Base-by-base conservation (phyloP, 2,329 filamentous ascomycete genomes). In the Hypoxylon sp. region DNA sequence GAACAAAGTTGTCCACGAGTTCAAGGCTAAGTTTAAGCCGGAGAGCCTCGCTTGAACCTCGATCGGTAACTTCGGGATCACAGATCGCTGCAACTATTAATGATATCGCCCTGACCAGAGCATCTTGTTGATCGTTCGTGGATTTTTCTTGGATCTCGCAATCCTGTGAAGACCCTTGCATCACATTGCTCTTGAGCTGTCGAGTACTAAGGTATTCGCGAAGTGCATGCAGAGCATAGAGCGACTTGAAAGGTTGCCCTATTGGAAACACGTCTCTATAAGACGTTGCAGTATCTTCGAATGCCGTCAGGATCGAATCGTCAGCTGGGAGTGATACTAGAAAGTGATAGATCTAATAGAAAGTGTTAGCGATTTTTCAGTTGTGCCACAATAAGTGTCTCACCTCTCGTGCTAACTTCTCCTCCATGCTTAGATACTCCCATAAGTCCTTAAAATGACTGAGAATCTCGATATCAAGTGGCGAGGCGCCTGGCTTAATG, bases 371-470 rank as follows among this genome's bases (percentile, higher is more conserved):
- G 42, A 17, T 5, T 47, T 55, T 17, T 26, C 10, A 57, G 10
- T 48, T 6, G 47, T 19, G 52, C 14, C 19, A 42, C 29, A 24
- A 29, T 5, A 46, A 14, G 42, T 39, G 22, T 10, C 35, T 61
- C 83, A 91, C 90, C 83, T 92, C 90, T 75, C 87, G 83, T 5
- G 92, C 90, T 46, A 94, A 82, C 54, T 82, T 84, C 65, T 94
- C 90, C 48, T 92, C 87, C 81, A 94, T 87, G 70, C 90, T 89
- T 59, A 98, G 84, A 74, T 95, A 92, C 47, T 89, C 87, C 85
- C 96, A 97, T 24, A 99, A 81, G 67, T 95, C 90, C 59, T 93
- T 87, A 75, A 97, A 97, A 78, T 97, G 92, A 63, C 90, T 86
- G 72, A 96, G 83, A 22, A 98, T 90, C 73, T 95, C 92, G 11